Percentiles rank a stretch among this genome's conserved stretches.
Conservation (phyloP, 202 grass and related monocot genomes). For the Carex sylvatica region DNA sequence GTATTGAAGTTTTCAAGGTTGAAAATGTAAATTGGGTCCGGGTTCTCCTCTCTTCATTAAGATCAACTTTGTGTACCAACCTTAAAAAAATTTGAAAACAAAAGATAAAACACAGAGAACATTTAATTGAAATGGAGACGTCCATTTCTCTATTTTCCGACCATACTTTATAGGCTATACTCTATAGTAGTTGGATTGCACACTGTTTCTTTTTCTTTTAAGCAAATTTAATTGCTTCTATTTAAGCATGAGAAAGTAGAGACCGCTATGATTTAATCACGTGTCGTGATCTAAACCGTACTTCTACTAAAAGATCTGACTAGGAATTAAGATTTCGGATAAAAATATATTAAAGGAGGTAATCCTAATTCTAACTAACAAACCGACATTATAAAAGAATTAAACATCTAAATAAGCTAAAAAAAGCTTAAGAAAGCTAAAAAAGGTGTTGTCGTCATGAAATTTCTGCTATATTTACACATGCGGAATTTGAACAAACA, state of each 20-base stretch:
- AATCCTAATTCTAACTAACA: too few species aligned
- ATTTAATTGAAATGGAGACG: background rate
- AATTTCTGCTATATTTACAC: slow-evolving; percentile 3
- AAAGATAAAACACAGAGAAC: background rate
- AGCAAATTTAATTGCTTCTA: background rate
- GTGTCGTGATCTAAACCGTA: background rate
- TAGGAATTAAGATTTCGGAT: too few species aligned
- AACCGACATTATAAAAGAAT: too few species aligned
- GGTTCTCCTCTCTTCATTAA: background rate
- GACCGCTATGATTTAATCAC: background rate
- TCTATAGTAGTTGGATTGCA: background rate
- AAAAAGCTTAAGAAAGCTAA: too few species aligned
- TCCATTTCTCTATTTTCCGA: background rate
- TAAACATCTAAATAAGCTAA: too few species aligned
- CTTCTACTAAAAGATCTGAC: too few species aligned
- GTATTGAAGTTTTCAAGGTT: slow-evolving; percentile 12
- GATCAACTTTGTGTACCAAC: background rate
- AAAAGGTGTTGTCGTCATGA: background rate
- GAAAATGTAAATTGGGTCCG: background rate
- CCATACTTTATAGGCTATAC: background rate
- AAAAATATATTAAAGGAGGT: too few species aligned
- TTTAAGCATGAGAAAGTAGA: slow-evolving; percentile 1
- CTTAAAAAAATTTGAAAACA: background rate
- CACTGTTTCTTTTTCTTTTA: background rate
- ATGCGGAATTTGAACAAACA: background rate